Evolutionary conservation across 2,329 filamentous ascomycete genomes (phyloP).

Genomic region (Diplocarpon rosae): DNA sequence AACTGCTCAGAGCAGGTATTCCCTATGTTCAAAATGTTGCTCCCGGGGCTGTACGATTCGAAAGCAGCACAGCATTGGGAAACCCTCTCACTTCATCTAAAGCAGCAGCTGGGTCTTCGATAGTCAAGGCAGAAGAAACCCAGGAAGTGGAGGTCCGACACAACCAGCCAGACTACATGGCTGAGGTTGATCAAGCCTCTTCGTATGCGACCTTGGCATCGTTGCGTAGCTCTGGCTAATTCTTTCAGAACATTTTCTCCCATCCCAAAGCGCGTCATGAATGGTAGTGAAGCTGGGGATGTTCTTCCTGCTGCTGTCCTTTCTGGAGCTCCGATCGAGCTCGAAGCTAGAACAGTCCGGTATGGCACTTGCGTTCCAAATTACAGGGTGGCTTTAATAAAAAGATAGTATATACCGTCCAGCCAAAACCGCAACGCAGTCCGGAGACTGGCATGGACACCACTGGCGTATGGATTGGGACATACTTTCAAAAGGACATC

Average conservation of each 20-base stretch:
- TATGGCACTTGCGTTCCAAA: constrained; percentile 35
- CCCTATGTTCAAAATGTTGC: constrained; percentile 28
- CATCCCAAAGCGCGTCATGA: constrained; percentile 78
- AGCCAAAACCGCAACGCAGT: constrained; percentile 91
- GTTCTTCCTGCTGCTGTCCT: constrained; percentile 72
- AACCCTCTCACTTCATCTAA: constrained; percentile 32
- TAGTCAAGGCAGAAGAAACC: constrained; percentile 8
- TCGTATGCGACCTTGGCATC: constrained; percentile 51
- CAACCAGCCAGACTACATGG: constrained; percentile 70
- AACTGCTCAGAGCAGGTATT: constrained; percentile 39
- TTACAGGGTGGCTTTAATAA: constrained; percentile 9
- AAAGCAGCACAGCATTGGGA: constrained; percentile 34
- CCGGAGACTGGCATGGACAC: constrained; percentile 72
- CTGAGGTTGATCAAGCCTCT: constrained; percentile 74
- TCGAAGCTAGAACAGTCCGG: constrained; percentile 91
- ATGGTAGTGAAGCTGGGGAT: constrained; percentile 73
- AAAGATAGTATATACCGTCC: constrained; percentile 73
- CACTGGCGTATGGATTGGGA: constrained; percentile 99
- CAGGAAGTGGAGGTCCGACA: constrained; percentile 14
- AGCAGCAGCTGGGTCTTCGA: constrained; percentile 14
- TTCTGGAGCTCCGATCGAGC: constrained; percentile 84
- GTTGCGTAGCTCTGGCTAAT: constrained; percentile 19
- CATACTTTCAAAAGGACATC: constrained; percentile 77
- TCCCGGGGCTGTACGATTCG: constrained; percentile 41
- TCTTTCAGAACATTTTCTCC: constrained; percentile 71